A percentile compares a stretch with the other conserved stretches of the same genome.
These are phyloP conservation scores for Endoconidiophora laricicola DNA, from an alignment of 2,329 filamentous ascomycete genomes.

Conservation along the genomic window DNA sequence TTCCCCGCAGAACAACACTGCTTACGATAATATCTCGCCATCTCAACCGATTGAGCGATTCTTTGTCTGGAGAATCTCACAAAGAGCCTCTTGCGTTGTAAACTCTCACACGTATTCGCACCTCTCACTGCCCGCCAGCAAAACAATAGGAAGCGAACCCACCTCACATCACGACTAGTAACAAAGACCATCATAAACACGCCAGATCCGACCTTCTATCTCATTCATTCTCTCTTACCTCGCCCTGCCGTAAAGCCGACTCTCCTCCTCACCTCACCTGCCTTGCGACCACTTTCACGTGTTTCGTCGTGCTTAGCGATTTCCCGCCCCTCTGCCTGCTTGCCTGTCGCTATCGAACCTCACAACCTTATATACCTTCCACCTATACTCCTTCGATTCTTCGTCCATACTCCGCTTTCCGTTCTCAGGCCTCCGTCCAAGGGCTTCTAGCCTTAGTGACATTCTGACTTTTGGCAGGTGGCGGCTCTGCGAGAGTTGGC, in stretches of 20 bases:
- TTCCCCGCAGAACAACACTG: not conserved
- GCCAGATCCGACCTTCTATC: not conserved
- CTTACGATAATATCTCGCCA: too few relatives aligned
- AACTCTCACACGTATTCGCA: too few relatives aligned
- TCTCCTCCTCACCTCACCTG: too few relatives aligned
- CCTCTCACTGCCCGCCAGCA: too few relatives aligned
- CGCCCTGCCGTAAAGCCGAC: too few relatives aligned
- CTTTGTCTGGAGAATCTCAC: too few relatives aligned
- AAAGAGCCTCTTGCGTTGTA: too few relatives aligned
- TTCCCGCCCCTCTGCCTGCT: not conserved
- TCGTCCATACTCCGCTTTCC: not conserved
- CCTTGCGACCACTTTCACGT: not conserved
- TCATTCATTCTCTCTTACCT: not conserved
- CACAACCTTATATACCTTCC: not conserved
- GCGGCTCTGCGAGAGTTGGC: slow-evolving; percentile 12
- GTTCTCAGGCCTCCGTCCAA: not conserved
- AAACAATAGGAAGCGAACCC: too few relatives aligned
- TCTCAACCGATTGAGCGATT: too few relatives aligned
- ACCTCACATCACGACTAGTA: too few relatives aligned
- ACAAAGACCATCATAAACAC: not conserved
- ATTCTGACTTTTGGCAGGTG: slow-evolving; percentile 1
- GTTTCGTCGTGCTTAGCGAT: not conserved
- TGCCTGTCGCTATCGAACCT: not conserved
- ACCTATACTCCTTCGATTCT: not conserved
- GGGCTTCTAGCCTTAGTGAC: not conserved